These are phyloP conservation scores for Phytophthora uliginosa DNA, from an alignment of 352 stramenopile species.

Conservation along the genomic window DNA sequence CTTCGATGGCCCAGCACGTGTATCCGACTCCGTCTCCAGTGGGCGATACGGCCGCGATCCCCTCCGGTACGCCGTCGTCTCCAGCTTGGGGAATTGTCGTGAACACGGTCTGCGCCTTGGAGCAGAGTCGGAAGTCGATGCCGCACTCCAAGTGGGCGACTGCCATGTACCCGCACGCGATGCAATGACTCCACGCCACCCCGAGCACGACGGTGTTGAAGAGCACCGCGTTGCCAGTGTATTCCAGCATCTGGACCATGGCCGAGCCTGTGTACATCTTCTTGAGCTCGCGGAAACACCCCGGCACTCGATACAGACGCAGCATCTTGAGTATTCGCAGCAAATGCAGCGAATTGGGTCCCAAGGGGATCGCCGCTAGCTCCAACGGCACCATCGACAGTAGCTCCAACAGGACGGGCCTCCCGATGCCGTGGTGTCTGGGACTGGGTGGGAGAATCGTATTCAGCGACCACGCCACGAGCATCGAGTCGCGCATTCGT, in stretches of 20 bases:
- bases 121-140: constrained; percentile 62
- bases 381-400: constrained; percentile 65
- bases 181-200: constrained; percentile 61
- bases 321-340: constrained; percentile 65
- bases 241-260: constrained; percentile 64
- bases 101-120: constrained; percentile 31
- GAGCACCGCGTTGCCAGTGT: constrained; percentile 65
- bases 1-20: constrained; percentile 80
- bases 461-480: constrained; percentile 72
- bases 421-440: constrained; percentile 40
- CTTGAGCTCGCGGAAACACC: constrained; percentile 61
- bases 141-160: constrained; percentile 78
- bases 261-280: constrained; percentile 48
- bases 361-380: constrained; percentile 38
- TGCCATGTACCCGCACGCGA: constrained; percentile 75
- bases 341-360: constrained; percentile 66
- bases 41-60: constrained; percentile 27
- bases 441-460: constrained; percentile 54
- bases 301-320: constrained; percentile 58
- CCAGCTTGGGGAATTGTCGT: constrained; percentile 20
- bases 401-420: constrained; percentile 54
- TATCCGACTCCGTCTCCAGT: constrained; percentile 30
- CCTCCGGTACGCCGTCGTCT: constrained; percentile 16
- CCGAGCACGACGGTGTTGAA: constrained; percentile 58
- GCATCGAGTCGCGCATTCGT: constrained; percentile 44